These are phyloP conservation scores for Xylaria scruposa DNA, from an alignment of 495 filamentous ascomycete species.

Conservation along the genomic window DNA sequence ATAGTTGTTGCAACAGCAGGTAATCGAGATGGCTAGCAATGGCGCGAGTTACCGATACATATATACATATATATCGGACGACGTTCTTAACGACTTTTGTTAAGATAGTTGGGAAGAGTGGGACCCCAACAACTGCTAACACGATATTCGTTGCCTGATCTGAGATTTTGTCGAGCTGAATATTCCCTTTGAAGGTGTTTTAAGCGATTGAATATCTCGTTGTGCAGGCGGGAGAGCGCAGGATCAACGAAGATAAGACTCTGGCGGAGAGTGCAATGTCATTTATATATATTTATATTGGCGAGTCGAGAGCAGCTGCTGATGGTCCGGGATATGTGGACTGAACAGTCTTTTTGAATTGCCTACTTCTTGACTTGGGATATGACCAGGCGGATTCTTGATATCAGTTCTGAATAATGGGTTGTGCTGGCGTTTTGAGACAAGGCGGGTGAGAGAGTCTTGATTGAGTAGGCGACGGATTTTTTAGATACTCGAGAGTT, in stretches of 20 bases:
- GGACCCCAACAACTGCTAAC: slow-evolving; percentile 1
- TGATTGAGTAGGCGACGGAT: slow-evolving; percentile 17
- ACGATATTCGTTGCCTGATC: slow-evolving; percentile 18
- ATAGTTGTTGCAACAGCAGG: slow-evolving; percentile 30
- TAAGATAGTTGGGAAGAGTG: not conserved
- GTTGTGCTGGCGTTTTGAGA: slow-evolving; percentile 27
- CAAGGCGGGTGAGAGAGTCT: slow-evolving; percentile 36
- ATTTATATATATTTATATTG: slow-evolving; percentile 23
- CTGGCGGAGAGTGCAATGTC: slow-evolving; percentile 33
- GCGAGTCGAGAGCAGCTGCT: slow-evolving; percentile 23
- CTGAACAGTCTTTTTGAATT: not conserved
- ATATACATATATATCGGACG: slow-evolving; percentile 6
- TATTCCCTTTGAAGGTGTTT: slow-evolving; percentile 41
- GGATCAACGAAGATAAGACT: slow-evolving; percentile 34
- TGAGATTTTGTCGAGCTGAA: slow-evolving; percentile 30
- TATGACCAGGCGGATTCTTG: slow-evolving; percentile 6
- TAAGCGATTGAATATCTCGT: slow-evolving; percentile 47
- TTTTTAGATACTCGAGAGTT: slow-evolving; percentile 36
- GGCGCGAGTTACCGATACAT: slow-evolving; percentile 37
- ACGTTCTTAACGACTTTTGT: slow-evolving; percentile 15
- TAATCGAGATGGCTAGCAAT: slow-evolving; percentile 28
- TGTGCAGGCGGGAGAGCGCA: slow-evolving; percentile 39
- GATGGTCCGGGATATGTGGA: slow-evolving; percentile 23
- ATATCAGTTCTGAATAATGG: slow-evolving; percentile 11
- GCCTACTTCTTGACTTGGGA: not conserved